Evolutionary conservation across 371 early-diverging fungal genomes (phyloP), one percentile per base, ranked within the genome.

Genomic region (Mortierella sp.): DNA sequence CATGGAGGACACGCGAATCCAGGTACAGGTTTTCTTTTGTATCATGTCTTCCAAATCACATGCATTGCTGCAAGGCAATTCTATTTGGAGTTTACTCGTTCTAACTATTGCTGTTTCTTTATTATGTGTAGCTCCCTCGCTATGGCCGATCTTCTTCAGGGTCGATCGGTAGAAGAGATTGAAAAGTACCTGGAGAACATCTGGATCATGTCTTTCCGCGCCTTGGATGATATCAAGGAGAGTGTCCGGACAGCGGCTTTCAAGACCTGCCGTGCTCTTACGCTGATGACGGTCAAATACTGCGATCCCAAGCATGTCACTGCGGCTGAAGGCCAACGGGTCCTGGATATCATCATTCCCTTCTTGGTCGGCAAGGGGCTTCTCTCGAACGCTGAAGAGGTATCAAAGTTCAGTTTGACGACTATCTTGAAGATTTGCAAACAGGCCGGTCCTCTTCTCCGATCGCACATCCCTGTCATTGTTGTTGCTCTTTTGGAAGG

Each of bases 221-320:
- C 93, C 14, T 78, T 98, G 66, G 98, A 98, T 79, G 98, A 98
- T 71, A 96, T 98, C 78, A 97, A 97, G 78, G 97, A 96, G 77
- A 95, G 94, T 55, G 98, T 98, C 6, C 90, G 98, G 5, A 86
- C 89, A 50, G 95, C 97, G 0, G 98, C 95, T 2, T 93, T 96
- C 19, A 89, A 90, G 73, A 90, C 95, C 9, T 95, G 96, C 86
- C 92, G 94, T 64, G 88, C 93, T 0, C 77, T 97, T 71, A 94
- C 95, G 3, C 90, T 90, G 16, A 83, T 95, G 48, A 97, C 97
- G 0, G 92, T 97, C 5, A 89, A 92, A 70, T 96, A 94, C 78
- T 95, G 95, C 79, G 97, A 97, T 68, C 96, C 97, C 8, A 87
- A 81, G 6, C 76, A 88, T 67, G 88, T 92, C 9, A 79, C 92